Base-by-base conservation (phyloP, 108 stramenopile genomes). In the Hondaea fermentalgiana region DNA sequence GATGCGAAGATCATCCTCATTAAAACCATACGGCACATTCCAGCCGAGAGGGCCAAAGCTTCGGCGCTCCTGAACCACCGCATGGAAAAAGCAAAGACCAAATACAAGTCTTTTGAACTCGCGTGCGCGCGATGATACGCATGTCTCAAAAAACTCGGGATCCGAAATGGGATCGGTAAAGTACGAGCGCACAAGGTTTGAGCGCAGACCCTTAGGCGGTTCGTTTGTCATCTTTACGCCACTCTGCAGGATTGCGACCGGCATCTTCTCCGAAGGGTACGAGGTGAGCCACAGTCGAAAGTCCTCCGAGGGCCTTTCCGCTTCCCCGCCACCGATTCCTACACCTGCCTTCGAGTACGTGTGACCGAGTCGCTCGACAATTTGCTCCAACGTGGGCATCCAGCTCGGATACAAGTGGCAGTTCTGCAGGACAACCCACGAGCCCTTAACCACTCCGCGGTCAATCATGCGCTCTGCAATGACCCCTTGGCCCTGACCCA, bases 221-320 rank as follows among this genome's bases (percentile, higher is more conserved):
- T 95, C 94, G 59, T 92, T 93, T 5, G 94, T 95, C 93, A 95
- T 95, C 91, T 95, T 95, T 21, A 95, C 92, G 45, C 93, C 94
- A 57, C 91, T 92, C 90, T 94, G 94, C 53, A 95, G 90, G 44
- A 95, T 93, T 49, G 57, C 93, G 17, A 93, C 93, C n/a, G 94
- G 94, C 87, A 95, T 94, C 29, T 93, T 72, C 44, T 91, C 89
- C 60, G 89, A 90, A 16, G 94, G 94, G 87, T 93, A 93, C 25
- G 92, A 90, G 5, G 94, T 95, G 21, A 95, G 91, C 94, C 94
- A 95, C 72, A 95, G 58, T 49, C 94, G 90, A 89, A 95, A 95
- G n/a, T 90, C 88, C 45, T 87, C 72, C 42, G 91, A 45, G 25
- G 93, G 71, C 5, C 72, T 58, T 19, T 94, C 91, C 45, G 93